Evolutionary conservation across 177 flowering plant genomes (phyloP), one percentile per base, ranked within the genome.

Genomic region (Telopea speciosissima): DNA sequence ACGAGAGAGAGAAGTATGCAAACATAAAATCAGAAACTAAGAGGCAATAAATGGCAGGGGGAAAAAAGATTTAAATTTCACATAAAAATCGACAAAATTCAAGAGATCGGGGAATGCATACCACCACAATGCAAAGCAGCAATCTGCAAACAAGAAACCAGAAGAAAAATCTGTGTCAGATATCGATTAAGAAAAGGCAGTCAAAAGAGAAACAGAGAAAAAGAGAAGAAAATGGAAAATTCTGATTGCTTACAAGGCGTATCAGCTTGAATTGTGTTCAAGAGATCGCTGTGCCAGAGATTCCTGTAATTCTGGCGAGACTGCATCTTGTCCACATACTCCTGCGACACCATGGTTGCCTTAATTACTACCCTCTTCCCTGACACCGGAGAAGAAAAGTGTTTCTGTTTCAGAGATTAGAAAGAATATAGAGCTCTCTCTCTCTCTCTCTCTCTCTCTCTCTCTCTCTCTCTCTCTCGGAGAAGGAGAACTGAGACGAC

Each of bases 271-370:
- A 90, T 81, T 72, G 97, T 79, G 79, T 79, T 44, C 77, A 81
- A 70, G 72, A 94, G 97, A 82, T 89, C 89, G 49, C 93, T 81
- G 83, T 90, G 97, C 98, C 98, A 94, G 56, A 89, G 71, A 77
- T 94, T 89, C 66, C 87, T 79, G 77, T 83, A 90, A 70, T 80
- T 80, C 85, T 94, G 88, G 8, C 98, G 95, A 31, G 65, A 63
- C 82, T 85, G 75, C 95, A 90, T 84, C 88, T 92, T 86, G 26
- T 86, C 85, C 68, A 87, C 0, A 21, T 77, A 52, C 65, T 52
- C 83, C 77, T 89, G 88, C 52, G 88, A 85, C 78, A 88, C 82
- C 94, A 83, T 86, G 66, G 67, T 36, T 36, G 8, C 40, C 8
- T 36, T 3, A 36, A 0, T 36, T 36, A 8, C 8, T 36, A 8